Conservation (phyloP, 164 flowering plant species). For the Berberis vulgaris region DNA sequence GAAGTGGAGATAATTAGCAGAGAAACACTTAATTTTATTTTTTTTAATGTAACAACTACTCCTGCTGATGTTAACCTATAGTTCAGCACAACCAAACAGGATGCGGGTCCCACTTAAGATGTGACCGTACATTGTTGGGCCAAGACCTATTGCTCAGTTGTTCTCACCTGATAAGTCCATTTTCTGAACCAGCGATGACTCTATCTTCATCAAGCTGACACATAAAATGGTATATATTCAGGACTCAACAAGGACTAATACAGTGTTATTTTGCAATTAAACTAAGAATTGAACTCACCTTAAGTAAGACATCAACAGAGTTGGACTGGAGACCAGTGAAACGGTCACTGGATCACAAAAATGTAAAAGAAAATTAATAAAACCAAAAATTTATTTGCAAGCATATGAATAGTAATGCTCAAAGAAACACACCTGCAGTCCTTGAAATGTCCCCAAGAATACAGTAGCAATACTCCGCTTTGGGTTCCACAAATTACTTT, state of each 20-base stretch:
- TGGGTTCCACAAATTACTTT: constrained; percentile 92
- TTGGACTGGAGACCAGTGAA: constrained; percentile 66
- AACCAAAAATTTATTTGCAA: neutral
- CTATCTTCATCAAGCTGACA: constrained; percentile 88
- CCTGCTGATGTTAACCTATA: too few species aligned
- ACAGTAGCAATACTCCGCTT: constrained; percentile 61
- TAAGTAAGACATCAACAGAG: constrained; percentile 73
- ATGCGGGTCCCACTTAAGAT: too few species aligned
- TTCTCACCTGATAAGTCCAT: constrained; percentile 86
- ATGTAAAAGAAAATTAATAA: neutral
- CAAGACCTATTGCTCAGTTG: neutral
- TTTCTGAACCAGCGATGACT: constrained; percentile 73
- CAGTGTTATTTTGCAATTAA: neutral
- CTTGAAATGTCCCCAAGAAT: constrained; percentile 92
- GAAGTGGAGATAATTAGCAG: neutral
- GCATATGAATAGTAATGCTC: neutral
- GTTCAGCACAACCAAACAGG: too few species aligned
- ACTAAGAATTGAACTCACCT: constrained; percentile 34
- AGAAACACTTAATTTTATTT: too few species aligned
- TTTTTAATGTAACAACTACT: too few species aligned
- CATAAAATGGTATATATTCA: neutral
- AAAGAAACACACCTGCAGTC: constrained; percentile 73
- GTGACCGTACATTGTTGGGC: too few species aligned
- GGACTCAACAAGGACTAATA: neutral
- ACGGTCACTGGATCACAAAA: constrained; percentile 63